These are phyloP conservation scores for Candida incommunis DNA, from an alignment of 805 yeast species.

Conservation along the genomic window DNA sequence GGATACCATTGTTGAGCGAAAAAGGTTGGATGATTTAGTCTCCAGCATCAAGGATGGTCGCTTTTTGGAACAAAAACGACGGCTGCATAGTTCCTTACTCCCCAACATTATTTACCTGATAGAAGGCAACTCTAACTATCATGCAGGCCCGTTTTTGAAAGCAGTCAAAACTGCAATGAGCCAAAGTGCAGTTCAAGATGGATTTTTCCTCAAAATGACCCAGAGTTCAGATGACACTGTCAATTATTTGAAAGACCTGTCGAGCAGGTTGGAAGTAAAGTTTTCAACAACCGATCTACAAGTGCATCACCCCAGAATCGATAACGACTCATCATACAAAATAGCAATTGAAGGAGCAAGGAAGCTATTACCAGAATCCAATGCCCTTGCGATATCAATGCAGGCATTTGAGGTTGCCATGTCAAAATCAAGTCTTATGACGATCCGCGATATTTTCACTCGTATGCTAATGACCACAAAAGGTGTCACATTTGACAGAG, in stretches of 20 bases:
- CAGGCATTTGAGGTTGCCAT: slow-evolving; percentile 49
- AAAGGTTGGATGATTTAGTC: slow-evolving; percentile 76
- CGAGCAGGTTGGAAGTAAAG: slow-evolving; percentile 27
- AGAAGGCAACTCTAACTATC: slow-evolving; percentile 37
- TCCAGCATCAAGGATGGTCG: slow-evolving; percentile 78
- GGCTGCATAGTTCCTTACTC: slow-evolving; percentile 59
- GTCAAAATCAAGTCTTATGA: slow-evolving; percentile 53
- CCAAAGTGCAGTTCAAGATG: slow-evolving; percentile 47
- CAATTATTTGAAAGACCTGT: slow-evolving; percentile 37
- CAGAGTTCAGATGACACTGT: slow-evolving; percentile 63
- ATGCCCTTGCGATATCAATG: slow-evolving; percentile 20
- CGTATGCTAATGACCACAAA: slow-evolving; percentile 63
- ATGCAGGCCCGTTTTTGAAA: slow-evolving; percentile 14
- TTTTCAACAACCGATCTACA: slow-evolving; percentile 24
- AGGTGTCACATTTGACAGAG: slow-evolving; percentile 80
- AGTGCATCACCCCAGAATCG: slow-evolving; percentile 39
- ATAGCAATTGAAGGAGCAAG: slow-evolving; percentile 8
- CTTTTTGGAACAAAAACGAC: slow-evolving; percentile 69
- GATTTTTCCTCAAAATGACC: slow-evolving; percentile 56
- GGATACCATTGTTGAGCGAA: slow-evolving; percentile 80
- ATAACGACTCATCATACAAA: slow-evolving; percentile 27
- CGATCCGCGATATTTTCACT: slow-evolving; percentile 63
- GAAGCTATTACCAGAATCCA: slow-evolving; percentile 25
- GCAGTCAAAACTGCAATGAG: slow-evolving; percentile 58
- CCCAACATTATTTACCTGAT: slow-evolving; percentile 58